These are phyloP conservation scores for Jamesozyma piceae DNA, from an alignment of 805 yeast species.

Conservation along the genomic window DNA sequence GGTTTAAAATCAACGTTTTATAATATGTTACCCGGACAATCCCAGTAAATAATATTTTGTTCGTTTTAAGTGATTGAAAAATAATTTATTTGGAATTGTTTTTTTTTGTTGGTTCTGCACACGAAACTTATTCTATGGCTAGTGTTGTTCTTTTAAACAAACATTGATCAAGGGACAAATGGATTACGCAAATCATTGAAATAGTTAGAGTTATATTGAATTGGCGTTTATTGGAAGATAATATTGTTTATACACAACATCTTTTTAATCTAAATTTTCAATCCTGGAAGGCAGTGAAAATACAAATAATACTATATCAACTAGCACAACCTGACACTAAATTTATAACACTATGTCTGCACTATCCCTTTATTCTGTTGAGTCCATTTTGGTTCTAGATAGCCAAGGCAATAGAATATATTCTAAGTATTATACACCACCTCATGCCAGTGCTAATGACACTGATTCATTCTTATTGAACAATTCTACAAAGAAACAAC, in stretches of 20 bases:
- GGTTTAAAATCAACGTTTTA: too few species aligned
- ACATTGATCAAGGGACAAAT: neutral
- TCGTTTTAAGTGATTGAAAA: neutral
- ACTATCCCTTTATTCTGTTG: slow-evolving; percentile 64
- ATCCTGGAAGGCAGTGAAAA: neutral
- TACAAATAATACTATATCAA: too few species aligned
- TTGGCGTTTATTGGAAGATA: too few species aligned
- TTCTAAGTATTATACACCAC: slow-evolving; percentile 75
- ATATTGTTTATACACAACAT: neutral
- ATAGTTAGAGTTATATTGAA: too few species aligned
- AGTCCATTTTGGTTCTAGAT: slow-evolving; percentile 75
- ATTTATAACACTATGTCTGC: slow-evolving; percentile 1
- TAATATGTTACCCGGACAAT: too few species aligned
- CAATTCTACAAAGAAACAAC: slow-evolving; percentile 48
- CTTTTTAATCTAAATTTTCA: neutral
- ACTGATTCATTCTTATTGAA: slow-evolving; percentile 16
- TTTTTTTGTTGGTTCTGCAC: neutral
- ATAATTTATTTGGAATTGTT: too few species aligned
- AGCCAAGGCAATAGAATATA: slow-evolving; percentile 69
- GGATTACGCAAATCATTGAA: too few species aligned
- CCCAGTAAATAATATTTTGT: too few species aligned
- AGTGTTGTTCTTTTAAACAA: neutral
- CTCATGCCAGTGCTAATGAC: slow-evolving; percentile 33
- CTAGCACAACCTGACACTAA: neutral
- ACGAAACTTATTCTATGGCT: neutral